A percentile compares a stretch with the other conserved stretches of the same genome.
Evolutionary conservation across 306 rosid genomes (phyloP).

Genomic region (Prunus davidiana): DNA sequence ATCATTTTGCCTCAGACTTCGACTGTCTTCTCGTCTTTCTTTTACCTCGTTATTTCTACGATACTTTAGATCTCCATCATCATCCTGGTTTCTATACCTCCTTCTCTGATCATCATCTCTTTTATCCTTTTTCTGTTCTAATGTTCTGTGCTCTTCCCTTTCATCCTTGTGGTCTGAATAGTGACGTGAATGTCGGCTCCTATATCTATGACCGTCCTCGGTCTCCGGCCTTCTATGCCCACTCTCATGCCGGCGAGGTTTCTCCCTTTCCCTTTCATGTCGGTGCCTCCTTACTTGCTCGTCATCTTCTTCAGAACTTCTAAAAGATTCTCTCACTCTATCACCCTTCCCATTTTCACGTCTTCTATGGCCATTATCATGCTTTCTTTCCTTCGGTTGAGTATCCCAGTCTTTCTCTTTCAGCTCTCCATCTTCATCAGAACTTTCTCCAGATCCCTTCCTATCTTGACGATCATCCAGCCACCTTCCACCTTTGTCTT

Average conservation of each 20-base stretch:
- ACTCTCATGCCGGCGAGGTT: constrained; percentile 5
- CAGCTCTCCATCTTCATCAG: constrained; percentile 39
- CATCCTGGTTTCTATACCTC: constrained; percentile 21
- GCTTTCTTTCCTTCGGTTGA: constrained; percentile 23
- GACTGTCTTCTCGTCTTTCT: constrained; percentile 27
- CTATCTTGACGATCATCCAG: constrained; percentile 13
- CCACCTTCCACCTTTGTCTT: constrained; percentile 28
- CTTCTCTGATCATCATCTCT: constrained; percentile 20
- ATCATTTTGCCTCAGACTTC: constrained; percentile 30
- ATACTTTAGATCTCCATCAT: constrained; percentile 22
- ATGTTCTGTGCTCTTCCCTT: constrained; percentile 25
- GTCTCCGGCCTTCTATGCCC: constrained; percentile 26
- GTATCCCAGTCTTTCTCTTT: constrained; percentile 20
- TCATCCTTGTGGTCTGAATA: constrained; percentile 38
- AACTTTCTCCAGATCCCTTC: constrained; percentile 22
- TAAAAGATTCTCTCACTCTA: constrained; percentile 13
- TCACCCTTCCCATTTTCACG: constrained; percentile 23
- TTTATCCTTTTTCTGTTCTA: constrained; percentile 24
- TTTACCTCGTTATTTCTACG: constrained; percentile 28
- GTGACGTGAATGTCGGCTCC: constrained; percentile 23
- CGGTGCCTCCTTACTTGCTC: constrained; percentile 19
- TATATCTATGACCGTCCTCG: constrained; percentile 27
- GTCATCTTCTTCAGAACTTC: too few relatives aligned
- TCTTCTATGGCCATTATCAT: constrained; percentile 16
- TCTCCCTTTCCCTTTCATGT: constrained; percentile 15